These are phyloP conservation scores for Cryoendolithus antarcticus DNA, from an alignment of 2,329 filamentous ascomycete genomes.

Conservation along the genomic window DNA sequence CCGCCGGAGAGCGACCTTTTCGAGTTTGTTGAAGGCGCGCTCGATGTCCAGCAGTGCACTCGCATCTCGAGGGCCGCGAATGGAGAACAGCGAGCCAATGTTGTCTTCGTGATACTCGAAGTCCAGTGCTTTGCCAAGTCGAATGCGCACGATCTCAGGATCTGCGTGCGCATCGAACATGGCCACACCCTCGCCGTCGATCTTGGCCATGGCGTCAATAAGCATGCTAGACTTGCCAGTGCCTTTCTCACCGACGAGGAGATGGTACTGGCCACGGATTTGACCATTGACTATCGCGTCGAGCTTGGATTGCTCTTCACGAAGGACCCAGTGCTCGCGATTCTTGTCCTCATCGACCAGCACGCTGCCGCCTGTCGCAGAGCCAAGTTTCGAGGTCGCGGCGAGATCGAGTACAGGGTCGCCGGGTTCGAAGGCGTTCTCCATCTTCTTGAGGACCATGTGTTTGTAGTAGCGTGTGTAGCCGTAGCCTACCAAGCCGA, in stretches of 20 bases:
- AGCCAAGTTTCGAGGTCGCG: slow-evolving; percentile 30
- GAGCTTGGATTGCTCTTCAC: slow-evolving; percentile 69
- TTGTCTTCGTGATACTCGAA: slow-evolving; percentile 98
- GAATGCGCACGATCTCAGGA: slow-evolving; percentile 84
- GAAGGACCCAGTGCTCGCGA: slow-evolving; percentile 67
- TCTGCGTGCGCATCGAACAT: slow-evolving; percentile 97
- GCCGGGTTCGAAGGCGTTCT: slow-evolving; percentile 79
- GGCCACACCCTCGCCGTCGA: slow-evolving; percentile 74
- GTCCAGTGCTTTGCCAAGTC: slow-evolving; percentile 84
- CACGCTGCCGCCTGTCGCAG: slow-evolving; percentile 11
- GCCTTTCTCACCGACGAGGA: slow-evolving; percentile 89
- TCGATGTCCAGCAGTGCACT: slow-evolving; percentile 92
- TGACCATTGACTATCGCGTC: slow-evolving; percentile 70
- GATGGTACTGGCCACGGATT: slow-evolving; percentile 70
- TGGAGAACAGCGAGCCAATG: slow-evolving; percentile 90
- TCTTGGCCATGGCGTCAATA: slow-evolving; percentile 86
- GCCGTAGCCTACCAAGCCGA: slow-evolving; percentile 52
- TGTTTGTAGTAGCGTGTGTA: slow-evolving; percentile 58
- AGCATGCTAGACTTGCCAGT: slow-evolving; percentile 96
- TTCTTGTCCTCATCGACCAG: slow-evolving; percentile 28
- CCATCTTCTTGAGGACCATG: slow-evolving; percentile 83
- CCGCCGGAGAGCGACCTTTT: slow-evolving; percentile 77
- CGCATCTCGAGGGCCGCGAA: slow-evolving; percentile 80
- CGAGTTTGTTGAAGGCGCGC: slow-evolving; percentile 90
- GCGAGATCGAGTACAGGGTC: slow-evolving; percentile 58